phyloP scores from a whole-genome alignment of 257 asterid species.

The Echium plantagineum region DNA sequence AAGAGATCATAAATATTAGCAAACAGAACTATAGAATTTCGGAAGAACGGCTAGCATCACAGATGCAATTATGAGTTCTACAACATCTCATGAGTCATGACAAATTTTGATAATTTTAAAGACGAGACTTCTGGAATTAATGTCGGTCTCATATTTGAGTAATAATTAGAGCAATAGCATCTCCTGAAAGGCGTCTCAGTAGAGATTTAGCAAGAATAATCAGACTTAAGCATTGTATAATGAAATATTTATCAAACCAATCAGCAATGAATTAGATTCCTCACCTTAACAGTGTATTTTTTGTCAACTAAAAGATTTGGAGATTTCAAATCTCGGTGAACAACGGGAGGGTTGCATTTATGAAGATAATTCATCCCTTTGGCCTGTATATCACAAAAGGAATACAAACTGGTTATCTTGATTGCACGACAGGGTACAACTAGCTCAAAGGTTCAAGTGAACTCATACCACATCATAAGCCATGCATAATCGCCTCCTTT shows the following conservation, averaged over 20 bases:
- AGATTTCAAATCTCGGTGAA: conserved; percentile 88
- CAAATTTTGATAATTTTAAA: neutral
- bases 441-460: conserved; percentile 5
- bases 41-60: neutral
- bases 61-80: neutral
- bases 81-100: neutral
- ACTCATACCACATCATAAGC: conserved; percentile 79
- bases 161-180: neutral
- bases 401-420: neutral
- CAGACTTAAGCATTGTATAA: neutral
- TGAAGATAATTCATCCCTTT: conserved; percentile 96
- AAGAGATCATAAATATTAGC: too few species aligned
- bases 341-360: conserved; percentile 80
- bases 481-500: conserved; percentile 79
- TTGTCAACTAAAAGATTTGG: conserved; percentile 93
- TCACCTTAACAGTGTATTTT: conserved; percentile 92
- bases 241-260: neutral
- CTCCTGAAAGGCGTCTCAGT: neutral
- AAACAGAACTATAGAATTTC: too few species aligned
- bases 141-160: neutral
- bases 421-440: neutral
- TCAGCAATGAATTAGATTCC: conserved; percentile 11
- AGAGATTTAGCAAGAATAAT: neutral
- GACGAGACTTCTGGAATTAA: neutral
- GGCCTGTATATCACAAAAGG: conserved; percentile 39